Evolutionary conservation across 805 yeast genomes (phyloP).

Genomic region (Metschnikowia cubensis): DNA sequence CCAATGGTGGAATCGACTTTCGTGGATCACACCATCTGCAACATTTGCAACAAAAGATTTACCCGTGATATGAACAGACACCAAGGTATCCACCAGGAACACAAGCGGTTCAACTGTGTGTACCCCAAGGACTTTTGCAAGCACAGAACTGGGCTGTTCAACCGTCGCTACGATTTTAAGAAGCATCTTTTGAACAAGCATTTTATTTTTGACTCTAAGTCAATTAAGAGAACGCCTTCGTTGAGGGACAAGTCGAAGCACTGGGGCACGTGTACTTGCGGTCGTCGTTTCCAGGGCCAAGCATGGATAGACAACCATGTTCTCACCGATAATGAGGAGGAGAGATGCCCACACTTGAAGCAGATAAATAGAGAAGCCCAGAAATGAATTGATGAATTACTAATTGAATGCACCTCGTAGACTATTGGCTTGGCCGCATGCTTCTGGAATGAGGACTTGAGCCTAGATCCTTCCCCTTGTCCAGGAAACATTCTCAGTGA

Average conservation of each 20-base stretch:
- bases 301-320: constrained; percentile 39
- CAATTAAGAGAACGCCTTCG: constrained; percentile 43
- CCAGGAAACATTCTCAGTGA: neutral
- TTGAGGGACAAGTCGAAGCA: constrained; percentile 49
- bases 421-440: too few relatives aligned
- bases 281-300: constrained; percentile 28
- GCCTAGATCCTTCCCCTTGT: neutral
- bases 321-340: constrained; percentile 20
- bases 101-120: constrained; percentile 54
- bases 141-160: constrained; percentile 59
- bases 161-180: constrained; percentile 65
- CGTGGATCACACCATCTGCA: constrained; percentile 43
- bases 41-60: constrained; percentile 50
- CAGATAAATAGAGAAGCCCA: neutral
- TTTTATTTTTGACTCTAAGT: constrained; percentile 49
- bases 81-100: constrained; percentile 56
- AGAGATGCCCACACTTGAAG: constrained; percentile 19
- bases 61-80: constrained; percentile 62
- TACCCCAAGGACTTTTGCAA: constrained; percentile 53
- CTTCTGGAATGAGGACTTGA: neutral
- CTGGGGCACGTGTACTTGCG: constrained; percentile 49
- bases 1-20: constrained; percentile 37
- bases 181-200: constrained; percentile 61
- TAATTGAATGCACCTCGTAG: neutral
- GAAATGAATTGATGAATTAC: neutral